These are phyloP conservation scores for Xylaria curta DNA, from an alignment of 495 filamentous ascomycete species.

Conservation along the genomic window DNA sequence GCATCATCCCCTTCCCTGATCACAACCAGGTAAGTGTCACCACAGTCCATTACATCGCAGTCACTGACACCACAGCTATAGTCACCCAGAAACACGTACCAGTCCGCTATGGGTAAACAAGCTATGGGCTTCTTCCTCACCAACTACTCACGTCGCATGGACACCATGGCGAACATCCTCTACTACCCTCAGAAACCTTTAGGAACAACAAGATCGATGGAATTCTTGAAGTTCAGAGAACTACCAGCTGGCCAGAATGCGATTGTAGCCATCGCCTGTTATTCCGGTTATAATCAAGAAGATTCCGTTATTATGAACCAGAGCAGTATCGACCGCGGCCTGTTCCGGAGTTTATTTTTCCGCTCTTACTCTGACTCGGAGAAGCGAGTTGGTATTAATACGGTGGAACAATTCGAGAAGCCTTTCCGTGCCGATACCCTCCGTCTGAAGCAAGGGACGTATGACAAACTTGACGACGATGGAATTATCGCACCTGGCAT, in stretches of 20 bases:
- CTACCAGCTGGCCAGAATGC: slow-evolving; percentile 97
- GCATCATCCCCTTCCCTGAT: slow-evolving; percentile 99
- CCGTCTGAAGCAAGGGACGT: slow-evolving; percentile 91
- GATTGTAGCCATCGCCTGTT: slow-evolving; percentile 95
- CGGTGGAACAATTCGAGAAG: slow-evolving; percentile 93
- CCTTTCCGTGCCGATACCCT: slow-evolving; percentile 86
- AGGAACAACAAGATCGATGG: slow-evolving; percentile 96
- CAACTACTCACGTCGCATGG: slow-evolving; percentile 94
- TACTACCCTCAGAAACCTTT: slow-evolving; percentile 99
- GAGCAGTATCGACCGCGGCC: slow-evolving; percentile 93
- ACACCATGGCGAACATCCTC: slow-evolving; percentile 98
- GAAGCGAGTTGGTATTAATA: slow-evolving; percentile 87
- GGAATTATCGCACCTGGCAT: slow-evolving; percentile 92
- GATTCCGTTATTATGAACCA: slow-evolving; percentile 99
- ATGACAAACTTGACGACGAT: slow-evolving; percentile 97
- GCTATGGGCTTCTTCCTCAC: slow-evolving; percentile 99
- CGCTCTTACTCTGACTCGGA: slow-evolving; percentile 95
- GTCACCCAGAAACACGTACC: slow-evolving; percentile 98
- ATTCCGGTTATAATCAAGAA: slow-evolving; percentile 99
- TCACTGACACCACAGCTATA: slow-evolving; percentile 39
- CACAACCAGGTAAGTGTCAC: slow-evolving; percentile 77
- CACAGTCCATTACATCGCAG: not conserved
- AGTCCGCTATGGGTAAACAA: slow-evolving; percentile 99
- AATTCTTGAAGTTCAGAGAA: slow-evolving; percentile 97
- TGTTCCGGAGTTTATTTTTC: slow-evolving; percentile 98